Percentiles rank a stretch among this genome's conserved stretches.
These are phyloP conservation scores for Hordeum pubiflorum DNA, from an alignment of 202 grass and related monocot genomes.

Conservation along the genomic window DNA sequence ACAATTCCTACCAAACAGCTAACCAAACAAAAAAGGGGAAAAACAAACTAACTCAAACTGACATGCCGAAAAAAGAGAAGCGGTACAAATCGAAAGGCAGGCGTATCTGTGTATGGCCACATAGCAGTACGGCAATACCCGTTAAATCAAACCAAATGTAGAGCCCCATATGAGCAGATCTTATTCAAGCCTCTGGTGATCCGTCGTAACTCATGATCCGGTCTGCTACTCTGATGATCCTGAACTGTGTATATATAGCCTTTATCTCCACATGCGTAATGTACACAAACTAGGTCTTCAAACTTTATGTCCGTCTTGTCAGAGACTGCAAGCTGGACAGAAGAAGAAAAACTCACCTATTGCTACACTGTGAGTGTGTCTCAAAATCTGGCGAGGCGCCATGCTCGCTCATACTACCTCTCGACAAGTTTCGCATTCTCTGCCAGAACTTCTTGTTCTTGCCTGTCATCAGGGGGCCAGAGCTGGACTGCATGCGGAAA, in stretches of 20 bases:
- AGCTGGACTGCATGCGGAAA: slow-evolving; percentile 66
- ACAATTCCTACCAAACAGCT: slow-evolving; percentile 34
- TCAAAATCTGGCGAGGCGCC: slow-evolving; percentile 53
- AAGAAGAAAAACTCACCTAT: slow-evolving; percentile 17
- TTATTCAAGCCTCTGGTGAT: slow-evolving; percentile 3
- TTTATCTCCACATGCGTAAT: slow-evolving; percentile 19
- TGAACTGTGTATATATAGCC: neutral
- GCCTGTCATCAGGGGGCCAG: slow-evolving; percentile 63
- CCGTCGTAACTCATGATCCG: neutral
- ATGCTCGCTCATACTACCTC: slow-evolving; percentile 86
- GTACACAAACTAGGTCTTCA: slow-evolving; percentile 18
- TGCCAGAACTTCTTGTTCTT: slow-evolving; percentile 78
- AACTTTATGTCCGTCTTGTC: slow-evolving; percentile 6
- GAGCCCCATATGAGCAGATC: neutral
- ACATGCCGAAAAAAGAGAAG: neutral
- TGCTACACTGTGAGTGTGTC: slow-evolving; percentile 39
- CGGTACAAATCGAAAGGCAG: neutral
- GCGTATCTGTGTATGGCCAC: neutral
- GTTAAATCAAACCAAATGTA: neutral
- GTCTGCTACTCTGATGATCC: slow-evolving; percentile 13
- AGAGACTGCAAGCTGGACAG: neutral
- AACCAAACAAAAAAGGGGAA: slow-evolving; percentile 21
- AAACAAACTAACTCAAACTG: slow-evolving; percentile 22
- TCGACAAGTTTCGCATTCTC: slow-evolving; percentile 54
- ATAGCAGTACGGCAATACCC: neutral